phyloP scores from a whole-genome alignment of 2,329 filamentous ascomycete species.

The Coniochaeta sp. region DNA sequence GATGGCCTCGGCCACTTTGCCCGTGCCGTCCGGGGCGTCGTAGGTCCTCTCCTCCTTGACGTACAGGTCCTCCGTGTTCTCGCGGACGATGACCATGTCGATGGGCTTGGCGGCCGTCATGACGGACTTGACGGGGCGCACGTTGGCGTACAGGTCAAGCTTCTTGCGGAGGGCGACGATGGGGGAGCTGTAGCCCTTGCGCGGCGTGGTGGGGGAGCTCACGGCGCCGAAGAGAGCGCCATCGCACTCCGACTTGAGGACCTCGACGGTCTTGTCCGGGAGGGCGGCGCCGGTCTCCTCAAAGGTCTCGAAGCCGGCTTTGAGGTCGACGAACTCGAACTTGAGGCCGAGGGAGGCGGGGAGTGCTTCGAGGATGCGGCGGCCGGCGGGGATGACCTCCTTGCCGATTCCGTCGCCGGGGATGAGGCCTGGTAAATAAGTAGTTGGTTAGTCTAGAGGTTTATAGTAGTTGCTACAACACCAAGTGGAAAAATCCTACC shows the following conservation, averaged over 20 bases:
- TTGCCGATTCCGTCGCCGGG: constrained; percentile 97
- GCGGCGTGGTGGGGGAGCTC: constrained; percentile 79
- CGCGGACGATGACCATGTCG: constrained; percentile 95
- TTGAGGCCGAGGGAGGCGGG: constrained; percentile 84
- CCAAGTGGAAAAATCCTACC: constrained; percentile 35
- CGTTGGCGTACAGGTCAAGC: constrained; percentile 93
- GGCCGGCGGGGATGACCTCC: constrained; percentile 94
- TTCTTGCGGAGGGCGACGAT: constrained; percentile 95
- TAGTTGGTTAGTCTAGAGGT: neutral
- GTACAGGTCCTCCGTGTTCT: constrained; percentile 98
- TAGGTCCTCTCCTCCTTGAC: constrained; percentile 93
- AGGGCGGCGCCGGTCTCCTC: constrained; percentile 81
- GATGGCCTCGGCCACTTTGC: constrained; percentile 91
- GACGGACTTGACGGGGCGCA: constrained; percentile 87
- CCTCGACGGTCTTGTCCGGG: constrained; percentile 82
- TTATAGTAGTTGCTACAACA: neutral
- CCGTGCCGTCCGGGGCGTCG: constrained; percentile 56
- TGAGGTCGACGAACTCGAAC: constrained; percentile 89
- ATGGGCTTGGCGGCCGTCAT: constrained; percentile 60
- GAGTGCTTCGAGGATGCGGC: constrained; percentile 85
- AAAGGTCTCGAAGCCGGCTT: constrained; percentile 91
- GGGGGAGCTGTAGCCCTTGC: constrained; percentile 91
- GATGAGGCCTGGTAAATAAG: constrained; percentile 68
- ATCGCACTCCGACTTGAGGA: constrained; percentile 86
- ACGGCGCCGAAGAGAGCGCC: constrained; percentile 96